Evolutionary conservation across 1,284 basidiomycete species (phyloP), one percentile per base, ranked within the genome.

Genomic region (Lentinus polychrous): DNA sequence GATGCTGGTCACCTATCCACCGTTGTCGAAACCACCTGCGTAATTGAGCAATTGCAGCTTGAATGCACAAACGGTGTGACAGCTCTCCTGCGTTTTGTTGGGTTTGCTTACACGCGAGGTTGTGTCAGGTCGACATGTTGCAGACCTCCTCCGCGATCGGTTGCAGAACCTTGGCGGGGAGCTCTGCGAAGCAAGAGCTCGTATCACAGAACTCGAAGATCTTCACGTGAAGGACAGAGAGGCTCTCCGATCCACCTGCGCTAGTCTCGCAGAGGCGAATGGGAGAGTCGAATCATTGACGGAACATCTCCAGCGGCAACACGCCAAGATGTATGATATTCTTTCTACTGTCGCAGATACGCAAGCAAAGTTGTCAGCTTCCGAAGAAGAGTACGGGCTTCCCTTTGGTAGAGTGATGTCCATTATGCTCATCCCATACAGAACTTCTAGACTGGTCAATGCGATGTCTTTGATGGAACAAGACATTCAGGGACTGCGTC

Each of bases 101-200:
- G 20, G 31, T 20, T 43, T 35, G 20, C 45, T 42, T 44, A 38
- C 14, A 38, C 20, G 37, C 20, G 37, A 38, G n/a, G 10, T 14
- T 40, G 2, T 43, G 2, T 23, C 8, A 70, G 67, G 60, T 17
- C 60, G 63, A 23, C 62, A 70, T 51, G 67, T 68, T 2, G 57
- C 62, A 10, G 66, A 69, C 41, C 53, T 70, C 2, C 58, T 68
- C 3, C 64, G 66, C 10, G 67, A 68, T 43, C 61, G 62, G 40
- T 56, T 70, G 24, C 58, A 64, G 23, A 60, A 60, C 8, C 46
- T 65, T 3, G 60, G 63, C 11, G 58, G 61, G 18, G 66, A 70
- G 37, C 57, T 68, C 15, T 47, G 60, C 10, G 66, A 69, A 32
- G 62, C 64, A 2, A 64, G 57, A 46, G 55, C 49, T 24, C 64